Base-by-base conservation (phyloP, 495 filamentous ascomycete genomes). In the Bombardia bombarda region DNA sequence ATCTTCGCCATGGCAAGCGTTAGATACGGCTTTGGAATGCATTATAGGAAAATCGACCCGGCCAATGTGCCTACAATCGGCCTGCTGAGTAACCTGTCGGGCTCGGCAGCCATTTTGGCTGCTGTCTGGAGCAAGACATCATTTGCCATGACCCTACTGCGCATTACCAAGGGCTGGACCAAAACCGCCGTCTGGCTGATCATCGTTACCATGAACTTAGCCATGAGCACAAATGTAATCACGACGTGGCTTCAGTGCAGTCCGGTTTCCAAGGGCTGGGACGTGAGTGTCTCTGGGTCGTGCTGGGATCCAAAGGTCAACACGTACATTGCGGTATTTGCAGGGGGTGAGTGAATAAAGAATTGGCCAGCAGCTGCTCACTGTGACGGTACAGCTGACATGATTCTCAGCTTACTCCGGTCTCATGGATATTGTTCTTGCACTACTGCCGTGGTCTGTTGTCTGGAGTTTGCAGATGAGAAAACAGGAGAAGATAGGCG, bases 51-150 rank as follows among this genome's bases (percentile, higher is more conserved):
- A 20, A 33, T 61, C 34, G 8, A 31, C 5, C 36, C 40, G 1
- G 3, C 16, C 2, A 43, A 51, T 24, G 26, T 51, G 16, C 14
- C 49, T n/a, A 19, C 20, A 0, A 36, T 61, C 17, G 19, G 26
- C 14, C 41, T 62, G 3, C n/a, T 50, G 7, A 20, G 38, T 26
- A 22, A 33, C 19, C 23, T 58, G 14, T 42, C 48, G 0, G 47
- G 40, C 14, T 31, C 44, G 3, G 38, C 55, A 3, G 35, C 55
- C 9, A 48, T 56, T 21, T 31, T 62, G 13, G 58, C 51, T 0
- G 58, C 60, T 5, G 57, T 56, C 34, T 61, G 56, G 59, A 61
- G 56, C 45, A 66, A 66, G 39, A 66, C 63, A 0, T 60, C 61
- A 1, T 64, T 62, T 22, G 63, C 50, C 7, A 34, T 66, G 2